phyloP scores from a whole-genome alignment of 148 eudicot genomes.

The Rhododendron ferrugineum region DNA sequence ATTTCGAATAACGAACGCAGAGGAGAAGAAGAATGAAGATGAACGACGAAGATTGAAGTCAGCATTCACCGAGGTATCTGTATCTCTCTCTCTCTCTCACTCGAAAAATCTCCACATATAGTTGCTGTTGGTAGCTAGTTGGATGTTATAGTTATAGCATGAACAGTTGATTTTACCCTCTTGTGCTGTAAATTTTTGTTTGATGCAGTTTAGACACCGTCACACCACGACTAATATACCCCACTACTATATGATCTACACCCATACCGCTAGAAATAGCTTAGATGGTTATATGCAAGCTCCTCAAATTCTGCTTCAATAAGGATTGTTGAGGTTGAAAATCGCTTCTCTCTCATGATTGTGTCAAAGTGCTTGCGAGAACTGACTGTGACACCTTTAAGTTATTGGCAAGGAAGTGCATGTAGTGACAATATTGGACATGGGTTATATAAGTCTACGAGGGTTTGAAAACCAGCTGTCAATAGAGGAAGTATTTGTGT shows the following conservation, averaged over 20 bases:
- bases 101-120: not conserved
- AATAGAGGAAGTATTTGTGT: not conserved
- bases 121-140: not conserved
- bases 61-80: no score
- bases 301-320: not conserved
- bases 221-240: not conserved
- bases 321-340: no score
- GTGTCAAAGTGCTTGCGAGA: not conserved
- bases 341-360: not conserved
- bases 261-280: no score
- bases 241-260: no score
- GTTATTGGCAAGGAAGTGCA: not conserved
- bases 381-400: not conserved
- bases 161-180: not conserved
- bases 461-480: not conserved
- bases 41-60: no score
- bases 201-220: not conserved
- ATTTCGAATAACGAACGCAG: no score
- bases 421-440: not conserved
- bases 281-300: not conserved
- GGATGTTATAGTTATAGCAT: not conserved
- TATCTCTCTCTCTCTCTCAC: no score
- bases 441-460: not conserved
- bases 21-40: no score
- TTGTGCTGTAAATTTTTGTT: not conserved